phyloP scores from a whole-genome alignment of 306 rosid genomes.

The Spatholobus suberectus region DNA sequence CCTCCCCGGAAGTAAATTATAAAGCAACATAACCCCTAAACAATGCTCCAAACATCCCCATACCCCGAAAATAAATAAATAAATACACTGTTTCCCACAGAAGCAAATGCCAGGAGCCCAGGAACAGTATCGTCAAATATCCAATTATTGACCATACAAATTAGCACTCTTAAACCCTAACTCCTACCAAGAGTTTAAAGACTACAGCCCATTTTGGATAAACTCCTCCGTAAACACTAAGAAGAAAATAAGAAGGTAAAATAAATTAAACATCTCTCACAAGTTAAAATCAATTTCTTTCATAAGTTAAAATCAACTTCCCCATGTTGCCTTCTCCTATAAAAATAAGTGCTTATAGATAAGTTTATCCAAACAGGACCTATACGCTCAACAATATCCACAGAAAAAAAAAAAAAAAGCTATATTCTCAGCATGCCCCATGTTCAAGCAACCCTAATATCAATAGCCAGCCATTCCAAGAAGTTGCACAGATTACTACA shows the following conservation, averaged over 20 bases:
- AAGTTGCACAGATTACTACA: neutral
- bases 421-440: neutral
- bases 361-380: neutral
- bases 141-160: neutral
- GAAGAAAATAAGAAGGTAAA: neutral
- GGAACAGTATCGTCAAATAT: neutral
- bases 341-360: neutral
- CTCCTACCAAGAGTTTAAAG: neutral
- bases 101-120: neutral
- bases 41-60: neutral
- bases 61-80: neutral
- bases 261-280: neutral
- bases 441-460: slow-evolving; percentile 4
- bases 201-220: neutral
- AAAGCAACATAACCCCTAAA: slow-evolving; percentile 23
- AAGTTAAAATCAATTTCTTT: neutral
- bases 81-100: neutral
- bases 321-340: neutral
- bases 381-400: neutral
- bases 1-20: slow-evolving; percentile 1
- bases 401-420: neutral
- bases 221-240: neutral
- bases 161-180: slow-evolving; percentile 24
- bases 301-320: neutral
- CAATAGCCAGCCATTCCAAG: neutral